phyloP scores from a whole-genome alignment of 768 basidiomycete species.

The Coprinopsis sp. region DNA sequence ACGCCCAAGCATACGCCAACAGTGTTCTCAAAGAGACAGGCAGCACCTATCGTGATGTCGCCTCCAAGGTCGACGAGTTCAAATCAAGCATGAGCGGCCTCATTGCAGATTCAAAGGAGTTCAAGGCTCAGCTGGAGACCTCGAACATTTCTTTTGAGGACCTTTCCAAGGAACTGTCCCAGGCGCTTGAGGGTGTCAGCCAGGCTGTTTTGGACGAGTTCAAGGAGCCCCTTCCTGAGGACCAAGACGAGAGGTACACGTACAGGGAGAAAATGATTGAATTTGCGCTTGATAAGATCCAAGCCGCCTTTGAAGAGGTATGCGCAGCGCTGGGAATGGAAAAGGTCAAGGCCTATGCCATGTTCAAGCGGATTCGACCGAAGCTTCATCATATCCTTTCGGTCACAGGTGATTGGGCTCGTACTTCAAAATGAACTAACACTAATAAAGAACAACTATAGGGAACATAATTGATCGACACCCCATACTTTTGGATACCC shows the following conservation, averaged over 20 bases:
- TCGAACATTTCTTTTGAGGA: conserved; percentile 2
- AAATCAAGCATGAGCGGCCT: neutral
- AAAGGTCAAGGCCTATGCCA: conserved; percentile 3
- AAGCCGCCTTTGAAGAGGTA: conserved; percentile 1
- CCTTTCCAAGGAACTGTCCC: neutral
- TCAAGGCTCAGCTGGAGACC: neutral
- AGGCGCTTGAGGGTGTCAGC: neutral
- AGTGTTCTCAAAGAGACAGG: neutral
- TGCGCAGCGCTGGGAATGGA: conserved; percentile 4
- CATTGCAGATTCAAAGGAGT: conserved; percentile 1
- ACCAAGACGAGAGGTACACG: conserved; percentile 7
- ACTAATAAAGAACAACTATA: conserved; percentile 7
- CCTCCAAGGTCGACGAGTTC: neutral
- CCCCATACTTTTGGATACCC: conserved; percentile 20
- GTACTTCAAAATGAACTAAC: neutral
- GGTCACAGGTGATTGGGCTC: conserved; percentile 6
- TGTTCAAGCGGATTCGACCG: neutral
- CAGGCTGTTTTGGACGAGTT: conserved; percentile 6
- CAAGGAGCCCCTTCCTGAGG: conserved; percentile 9
- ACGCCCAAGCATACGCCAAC: neutral
- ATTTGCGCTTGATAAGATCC: conserved; percentile 2
- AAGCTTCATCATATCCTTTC: conserved; percentile 1
- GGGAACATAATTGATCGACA: conserved; percentile 35
- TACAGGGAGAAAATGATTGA: conserved; percentile 3
- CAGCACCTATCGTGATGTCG: neutral